Percentiles rank a stretch among this genome's conserved stretches.
Evolutionary conservation across 2,329 filamentous ascomycete genomes (phyloP).

Genomic region (Tolypocladium amazonense): DNA sequence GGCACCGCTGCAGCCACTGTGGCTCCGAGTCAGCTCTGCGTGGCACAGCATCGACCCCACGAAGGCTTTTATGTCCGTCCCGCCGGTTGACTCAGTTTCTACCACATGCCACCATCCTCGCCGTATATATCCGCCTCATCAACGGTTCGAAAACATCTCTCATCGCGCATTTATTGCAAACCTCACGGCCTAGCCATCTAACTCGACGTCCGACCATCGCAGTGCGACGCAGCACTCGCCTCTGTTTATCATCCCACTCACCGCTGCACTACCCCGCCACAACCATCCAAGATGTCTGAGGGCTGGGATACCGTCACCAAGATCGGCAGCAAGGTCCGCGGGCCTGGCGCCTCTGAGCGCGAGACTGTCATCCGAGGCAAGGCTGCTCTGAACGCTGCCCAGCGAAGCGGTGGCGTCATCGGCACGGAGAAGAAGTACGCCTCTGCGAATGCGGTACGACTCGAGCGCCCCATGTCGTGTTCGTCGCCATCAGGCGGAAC

Average conservation of each 20-base stretch:
- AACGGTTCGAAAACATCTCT: neutral
- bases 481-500: neutral
- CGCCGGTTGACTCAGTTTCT: slow-evolving; percentile 27
- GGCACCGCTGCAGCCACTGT: neutral
- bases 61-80: slow-evolving; percentile 13
- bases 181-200: neutral
- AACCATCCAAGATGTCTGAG: slow-evolving; percentile 1
- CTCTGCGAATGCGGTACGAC: slow-evolving; percentile 53
- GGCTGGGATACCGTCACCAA: slow-evolving; percentile 84
- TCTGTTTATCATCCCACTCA: neutral
- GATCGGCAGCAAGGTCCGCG: slow-evolving; percentile 79
- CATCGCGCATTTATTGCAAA: neutral
- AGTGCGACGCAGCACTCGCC: neutral
- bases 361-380: slow-evolving; percentile 88
- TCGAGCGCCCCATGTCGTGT: neutral
- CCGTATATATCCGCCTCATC: slow-evolving; percentile 15
- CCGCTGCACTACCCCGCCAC: neutral
- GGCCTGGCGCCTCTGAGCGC: slow-evolving; percentile 53
- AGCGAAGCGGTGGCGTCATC: slow-evolving; percentile 65
- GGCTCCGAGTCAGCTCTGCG: neutral
- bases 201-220: neutral
- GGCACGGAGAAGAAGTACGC: slow-evolving; percentile 86
- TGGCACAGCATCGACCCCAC: slow-evolving; percentile 5
- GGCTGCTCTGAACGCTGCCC: slow-evolving; percentile 75
- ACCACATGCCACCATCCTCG: slow-evolving; percentile 17